These are phyloP conservation scores for Trifolium fragiferum DNA, from an alignment of 306 rosid species.

Conservation along the genomic window DNA sequence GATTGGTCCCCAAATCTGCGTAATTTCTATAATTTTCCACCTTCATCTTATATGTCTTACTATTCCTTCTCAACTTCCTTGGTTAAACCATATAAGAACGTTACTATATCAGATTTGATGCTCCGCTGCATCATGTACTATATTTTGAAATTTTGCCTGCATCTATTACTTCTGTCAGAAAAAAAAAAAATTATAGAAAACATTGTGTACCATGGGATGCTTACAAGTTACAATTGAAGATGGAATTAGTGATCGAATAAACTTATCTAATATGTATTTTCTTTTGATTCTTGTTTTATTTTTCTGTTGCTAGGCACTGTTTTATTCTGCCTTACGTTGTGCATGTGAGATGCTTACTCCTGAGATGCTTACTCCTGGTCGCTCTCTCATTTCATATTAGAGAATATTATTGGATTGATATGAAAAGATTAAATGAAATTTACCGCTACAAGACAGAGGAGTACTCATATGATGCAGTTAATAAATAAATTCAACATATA, in stretches of 20 bases:
- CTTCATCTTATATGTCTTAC: neutral
- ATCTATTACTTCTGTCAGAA: conserved; percentile 14
- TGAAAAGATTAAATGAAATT: conserved; percentile 77
- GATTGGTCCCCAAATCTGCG: conserved; percentile 6
- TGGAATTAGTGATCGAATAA: conserved; percentile 28
- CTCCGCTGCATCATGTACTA: neutral
- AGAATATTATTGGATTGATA: conserved; percentile 86
- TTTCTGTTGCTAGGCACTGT: conserved; percentile 65
- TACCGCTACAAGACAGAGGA: conserved; percentile 90
- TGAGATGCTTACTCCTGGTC: conserved; percentile 67
- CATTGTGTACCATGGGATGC: conserved; percentile 2
- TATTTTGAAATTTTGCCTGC: neutral
- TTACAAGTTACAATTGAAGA: conserved; percentile 13
- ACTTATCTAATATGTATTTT: conserved; percentile 23
- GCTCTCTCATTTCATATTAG: conserved; percentile 88
- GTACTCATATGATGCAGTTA: conserved; percentile 86
- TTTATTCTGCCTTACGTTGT: conserved; percentile 79
- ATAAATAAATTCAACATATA: conserved; percentile 90
- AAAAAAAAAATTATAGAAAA: neutral
- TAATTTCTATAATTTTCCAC: conserved; percentile 5
- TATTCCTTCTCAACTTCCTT: conserved; percentile 14
- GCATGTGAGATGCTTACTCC: conserved; percentile 89
- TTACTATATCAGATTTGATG: no score
- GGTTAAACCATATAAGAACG: neutral
- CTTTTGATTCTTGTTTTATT: conserved; percentile 25